Evolutionary conservation across 2,329 filamentous ascomycete genomes (phyloP), one percentile per base, ranked within the genome.

Genomic region (Botryotinia narcissicola): DNA sequence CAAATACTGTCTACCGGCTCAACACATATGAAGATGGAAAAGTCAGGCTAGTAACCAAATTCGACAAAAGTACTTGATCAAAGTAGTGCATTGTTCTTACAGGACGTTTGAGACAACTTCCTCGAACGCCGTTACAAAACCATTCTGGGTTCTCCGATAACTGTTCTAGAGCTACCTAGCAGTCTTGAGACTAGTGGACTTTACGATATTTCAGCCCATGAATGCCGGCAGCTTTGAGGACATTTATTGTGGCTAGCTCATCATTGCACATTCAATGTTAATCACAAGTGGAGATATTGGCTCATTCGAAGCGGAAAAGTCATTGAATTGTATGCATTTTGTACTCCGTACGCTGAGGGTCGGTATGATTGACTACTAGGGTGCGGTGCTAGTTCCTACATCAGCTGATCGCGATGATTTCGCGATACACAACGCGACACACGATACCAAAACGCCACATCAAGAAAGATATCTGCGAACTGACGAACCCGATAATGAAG

Each of bases 351-450:
- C 16, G 20, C 48, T 18, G 42, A 46, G 9, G 5, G 10, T 12
- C 12, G 32, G 44, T 25, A 20, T 32, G 42, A 46, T 22, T 22
- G 20, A 22, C 48, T n/a, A 54, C 25, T 16, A 54, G 46, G 46
- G 46, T 18, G 22, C 35, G 37, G 48, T 29, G 25, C 32, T 54
- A 37, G 18, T 40, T 40, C 35, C 48, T 35, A 35, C n/a, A 44
- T 72, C 70, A 72, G 60, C 60, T 67, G 70, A 72, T 67, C 70
- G 70, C 14, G 70, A 67, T n/a, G 25, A 59, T 72, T 59, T 72
- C 70, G 70, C 44, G 70, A 42, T 7, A 42, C 5, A 18, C 35
- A 48, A 64, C 59, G 35, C 70, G 70, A 63, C 20, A 22, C 48
- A 54, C 20, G 57, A 67, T 8, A 59, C 4, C 37, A 40, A 37